phyloP scores from a whole-genome alignment of 495 filamentous ascomycete species.

The Barbatosphaeria neglecta region DNA sequence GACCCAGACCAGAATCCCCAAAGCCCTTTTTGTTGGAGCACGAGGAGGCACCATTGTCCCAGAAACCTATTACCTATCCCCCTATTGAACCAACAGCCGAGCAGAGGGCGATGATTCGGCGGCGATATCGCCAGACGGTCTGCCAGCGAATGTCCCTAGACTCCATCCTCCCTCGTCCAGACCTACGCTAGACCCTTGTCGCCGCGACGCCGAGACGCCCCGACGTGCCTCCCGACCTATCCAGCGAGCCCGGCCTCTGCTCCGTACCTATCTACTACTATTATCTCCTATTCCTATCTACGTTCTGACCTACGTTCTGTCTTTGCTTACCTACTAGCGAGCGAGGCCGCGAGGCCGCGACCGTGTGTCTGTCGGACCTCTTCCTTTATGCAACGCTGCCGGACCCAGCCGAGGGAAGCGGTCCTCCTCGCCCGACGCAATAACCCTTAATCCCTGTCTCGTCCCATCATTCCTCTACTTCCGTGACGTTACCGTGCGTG shows the following conservation, averaged over 20 bases:
- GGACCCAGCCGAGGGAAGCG: background rate
- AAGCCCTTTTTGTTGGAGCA: background rate
- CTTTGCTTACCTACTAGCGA: background rate
- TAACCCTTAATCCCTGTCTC: background rate
- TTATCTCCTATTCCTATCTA: too few species aligned
- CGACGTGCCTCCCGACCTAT: too few species aligned
- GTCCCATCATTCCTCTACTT: background rate
- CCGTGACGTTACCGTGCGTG: background rate
- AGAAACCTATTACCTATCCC: background rate
- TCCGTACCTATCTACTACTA: too few species aligned
- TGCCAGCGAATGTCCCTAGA: background rate
- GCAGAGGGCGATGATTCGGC: background rate
- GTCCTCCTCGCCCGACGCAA: background rate
- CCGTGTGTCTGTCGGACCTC: background rate
- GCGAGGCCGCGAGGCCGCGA: background rate
- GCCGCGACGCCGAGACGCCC: too few species aligned
- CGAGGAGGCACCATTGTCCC: background rate
- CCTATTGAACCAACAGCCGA: background rate
- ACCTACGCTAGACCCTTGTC: too few species aligned
- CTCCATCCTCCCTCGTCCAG: too few species aligned
- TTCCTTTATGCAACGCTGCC: background rate
- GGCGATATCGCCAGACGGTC: background rate
- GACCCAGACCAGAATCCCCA: background rate
- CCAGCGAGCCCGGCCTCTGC: too few species aligned
- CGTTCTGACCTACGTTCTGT: too few species aligned